Evolutionary conservation across 2,329 filamentous ascomycete genomes (phyloP).

Genomic region (Talaromyces marneffei): DNA sequence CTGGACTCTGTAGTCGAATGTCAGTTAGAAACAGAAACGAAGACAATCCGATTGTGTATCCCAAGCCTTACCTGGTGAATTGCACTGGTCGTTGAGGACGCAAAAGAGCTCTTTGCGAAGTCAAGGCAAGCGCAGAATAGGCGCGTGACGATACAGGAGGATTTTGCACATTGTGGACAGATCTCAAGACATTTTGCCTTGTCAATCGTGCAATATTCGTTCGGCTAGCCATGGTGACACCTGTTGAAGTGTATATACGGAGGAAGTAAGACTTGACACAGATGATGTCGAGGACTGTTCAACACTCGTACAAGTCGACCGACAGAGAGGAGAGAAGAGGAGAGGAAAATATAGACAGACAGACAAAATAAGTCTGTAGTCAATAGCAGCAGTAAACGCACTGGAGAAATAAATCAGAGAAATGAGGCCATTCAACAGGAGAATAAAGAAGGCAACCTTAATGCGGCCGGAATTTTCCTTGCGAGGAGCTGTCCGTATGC

Average conservation of each 20-base stretch:
- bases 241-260: constrained; percentile 9
- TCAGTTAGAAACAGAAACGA: background rate
- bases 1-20: constrained; percentile 12
- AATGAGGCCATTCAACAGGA: constrained; percentile 2
- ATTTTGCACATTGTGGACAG: constrained; percentile 25
- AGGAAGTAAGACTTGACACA: background rate
- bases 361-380: background rate
- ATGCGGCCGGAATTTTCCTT: constrained; percentile 10
- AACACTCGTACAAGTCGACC: background rate
- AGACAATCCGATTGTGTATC: background rate
- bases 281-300: background rate
- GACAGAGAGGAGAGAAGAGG: background rate
- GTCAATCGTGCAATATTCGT: constrained; percentile 33
- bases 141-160: constrained; percentile 21
- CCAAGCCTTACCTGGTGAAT: constrained; percentile 5
- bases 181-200: constrained; percentile 27
- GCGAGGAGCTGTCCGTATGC: constrained; percentile 12
- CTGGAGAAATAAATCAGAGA: background rate
- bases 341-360: background rate
- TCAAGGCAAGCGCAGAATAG: constrained; percentile 23
- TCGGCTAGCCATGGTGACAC: constrained; percentile 34
- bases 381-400: background rate
- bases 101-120: constrained; percentile 7
- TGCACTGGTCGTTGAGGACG: constrained; percentile 6
- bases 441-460: constrained; percentile 12